phyloP scores from a whole-genome alignment of 768 basidiomycete genomes.

The Crucibulum laeve region DNA sequence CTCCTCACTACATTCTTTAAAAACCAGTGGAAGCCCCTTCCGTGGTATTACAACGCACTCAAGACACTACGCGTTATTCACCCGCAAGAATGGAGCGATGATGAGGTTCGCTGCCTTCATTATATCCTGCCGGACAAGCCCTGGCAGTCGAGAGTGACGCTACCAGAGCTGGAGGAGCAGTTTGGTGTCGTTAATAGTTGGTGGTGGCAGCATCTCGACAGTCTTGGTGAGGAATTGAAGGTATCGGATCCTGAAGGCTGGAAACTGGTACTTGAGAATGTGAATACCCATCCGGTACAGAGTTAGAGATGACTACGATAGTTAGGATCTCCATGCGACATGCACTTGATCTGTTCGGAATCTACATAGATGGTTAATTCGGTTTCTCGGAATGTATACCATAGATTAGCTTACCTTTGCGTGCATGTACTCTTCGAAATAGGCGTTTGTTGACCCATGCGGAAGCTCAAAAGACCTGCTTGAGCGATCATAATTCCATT shows the following conservation, averaged over 20 bases:
- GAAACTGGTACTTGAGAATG: conserved; percentile 46
- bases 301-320: conserved; percentile 2
- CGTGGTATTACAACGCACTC: conserved; percentile 90
- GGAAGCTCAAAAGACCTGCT: conserved; percentile 85
- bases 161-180: conserved; percentile 26
- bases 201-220: conserved; percentile 78
- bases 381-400: conserved; percentile 3
- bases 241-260: conserved; percentile 40
- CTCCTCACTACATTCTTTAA: conserved; percentile 77
- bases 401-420: conserved; percentile 59
- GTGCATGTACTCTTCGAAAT: conserved; percentile 83
- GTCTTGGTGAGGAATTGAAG: conserved; percentile 38
- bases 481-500: conserved; percentile 99
- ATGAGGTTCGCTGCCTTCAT: conserved; percentile 82
- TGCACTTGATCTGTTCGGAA: conserved; percentile 94
- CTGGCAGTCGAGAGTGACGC: conserved; percentile 57
- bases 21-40: conserved; percentile 73
- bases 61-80: conserved; percentile 81
- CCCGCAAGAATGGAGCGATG: conserved; percentile 74
- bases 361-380: conserved; percentile 33
- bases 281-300: conserved; percentile 25
- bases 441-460: conserved; percentile 85
- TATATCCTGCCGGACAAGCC: conserved; percentile 88
- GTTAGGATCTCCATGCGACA: conserved; percentile 78
- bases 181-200: conserved; percentile 56